These are phyloP conservation scores for Astraeus odoratus DNA, from an alignment of 768 basidiomycete species.

Conservation along the genomic window DNA sequence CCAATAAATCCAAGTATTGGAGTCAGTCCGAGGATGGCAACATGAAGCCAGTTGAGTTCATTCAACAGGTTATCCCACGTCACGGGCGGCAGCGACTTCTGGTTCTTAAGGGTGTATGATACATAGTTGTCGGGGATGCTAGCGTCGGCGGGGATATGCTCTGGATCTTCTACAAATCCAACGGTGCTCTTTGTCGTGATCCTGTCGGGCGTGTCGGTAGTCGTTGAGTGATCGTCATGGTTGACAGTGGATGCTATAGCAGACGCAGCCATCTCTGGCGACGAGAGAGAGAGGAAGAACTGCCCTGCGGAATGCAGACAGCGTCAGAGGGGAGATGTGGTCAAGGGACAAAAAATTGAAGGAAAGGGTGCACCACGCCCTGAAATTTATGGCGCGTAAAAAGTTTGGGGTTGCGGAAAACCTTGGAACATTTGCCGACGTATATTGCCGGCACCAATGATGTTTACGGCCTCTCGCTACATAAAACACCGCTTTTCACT, in stretches of 20 bases:
- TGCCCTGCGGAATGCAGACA: slow-evolving; percentile 19
- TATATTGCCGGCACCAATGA: background rate
- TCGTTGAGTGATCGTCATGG: slow-evolving; percentile 5
- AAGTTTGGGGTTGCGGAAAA: slow-evolving; percentile 26
- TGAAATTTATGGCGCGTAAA: slow-evolving; percentile 23
- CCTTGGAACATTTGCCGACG: background rate
- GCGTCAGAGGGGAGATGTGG: slow-evolving; percentile 8
- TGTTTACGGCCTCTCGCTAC: background rate
- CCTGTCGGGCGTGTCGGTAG: no score
- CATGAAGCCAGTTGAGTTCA: slow-evolving; percentile 75
- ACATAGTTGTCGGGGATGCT: slow-evolving; percentile 82
- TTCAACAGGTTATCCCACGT: slow-evolving; percentile 48
- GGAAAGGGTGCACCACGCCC: background rate
- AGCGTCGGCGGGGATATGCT: slow-evolving; percentile 38
- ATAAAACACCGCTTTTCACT: background rate
- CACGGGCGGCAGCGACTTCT: slow-evolving; percentile 63
- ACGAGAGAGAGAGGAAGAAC: slow-evolving; percentile 13
- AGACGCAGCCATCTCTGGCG: slow-evolving; percentile 12
- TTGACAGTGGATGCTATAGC: slow-evolving; percentile 4
- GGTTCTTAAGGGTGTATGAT: slow-evolving; percentile 60
- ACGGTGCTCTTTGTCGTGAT: slow-evolving; percentile 2
- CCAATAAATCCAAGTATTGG: slow-evolving; percentile 74
- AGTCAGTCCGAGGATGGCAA: slow-evolving; percentile 63
- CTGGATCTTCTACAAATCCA: slow-evolving; percentile 21
- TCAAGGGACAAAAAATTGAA: slow-evolving; percentile 16